Conservation (phyloP, 148 eudicot species). For the Rhododendron williamsianum region DNA sequence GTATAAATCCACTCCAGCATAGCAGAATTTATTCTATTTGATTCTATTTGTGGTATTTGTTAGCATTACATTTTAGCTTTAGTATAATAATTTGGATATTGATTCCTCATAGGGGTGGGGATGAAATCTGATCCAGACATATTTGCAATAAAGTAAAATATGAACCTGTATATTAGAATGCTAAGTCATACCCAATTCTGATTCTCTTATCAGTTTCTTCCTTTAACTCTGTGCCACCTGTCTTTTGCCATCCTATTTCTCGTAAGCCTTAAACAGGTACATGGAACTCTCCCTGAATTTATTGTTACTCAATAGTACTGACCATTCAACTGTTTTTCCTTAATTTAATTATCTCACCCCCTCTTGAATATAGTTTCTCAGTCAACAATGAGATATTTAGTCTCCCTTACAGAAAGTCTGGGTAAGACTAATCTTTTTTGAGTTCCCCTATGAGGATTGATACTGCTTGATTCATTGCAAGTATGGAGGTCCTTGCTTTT, state of each 20-base stretch:
- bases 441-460: neutral
- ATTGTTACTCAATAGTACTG: neutral
- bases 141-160: neutral
- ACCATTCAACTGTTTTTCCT: neutral
- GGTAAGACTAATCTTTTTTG: neutral
- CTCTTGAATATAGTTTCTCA: neutral
- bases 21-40: neutral
- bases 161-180: neutral
- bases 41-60: neutral
- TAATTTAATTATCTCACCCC: no score
- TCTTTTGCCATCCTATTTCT: neutral
- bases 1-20: conserved; percentile 26
- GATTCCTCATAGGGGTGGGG: neutral
- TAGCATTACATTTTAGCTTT: neutral
- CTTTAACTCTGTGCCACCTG: neutral
- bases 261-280: neutral
- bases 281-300: neutral
- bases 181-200: neutral
- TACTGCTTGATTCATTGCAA: neutral
- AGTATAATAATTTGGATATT: neutral
- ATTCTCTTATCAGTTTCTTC: neutral
- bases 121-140: neutral
- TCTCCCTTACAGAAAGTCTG: neutral
- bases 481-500: neutral
- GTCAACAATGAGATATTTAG: neutral